Evolutionary conservation across 73 alveolate species (phyloP).

Genomic region (Durusdinium trenchii): DNA sequence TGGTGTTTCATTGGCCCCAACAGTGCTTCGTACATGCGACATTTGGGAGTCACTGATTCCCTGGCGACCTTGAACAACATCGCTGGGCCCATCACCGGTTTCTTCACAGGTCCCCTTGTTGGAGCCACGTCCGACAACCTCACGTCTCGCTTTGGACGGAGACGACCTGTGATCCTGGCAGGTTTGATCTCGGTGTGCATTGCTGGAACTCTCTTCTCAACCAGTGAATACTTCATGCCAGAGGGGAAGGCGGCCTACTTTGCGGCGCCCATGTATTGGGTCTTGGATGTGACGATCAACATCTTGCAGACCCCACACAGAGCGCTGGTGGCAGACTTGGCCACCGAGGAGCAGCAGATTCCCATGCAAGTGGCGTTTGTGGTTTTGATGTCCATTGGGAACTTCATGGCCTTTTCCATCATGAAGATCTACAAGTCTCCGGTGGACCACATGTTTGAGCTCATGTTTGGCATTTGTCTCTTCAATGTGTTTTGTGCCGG

Average conservation of each 20-base stretch:
- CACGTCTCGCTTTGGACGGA: conserved; percentile 68
- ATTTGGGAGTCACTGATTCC: conserved; percentile 41
- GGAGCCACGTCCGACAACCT: conserved; percentile 69
- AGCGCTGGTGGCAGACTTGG: conserved; percentile 58
- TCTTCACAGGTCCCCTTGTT: conserved; percentile 60
- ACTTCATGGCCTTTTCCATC: conserved; percentile 66
- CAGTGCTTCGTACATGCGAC: conserved; percentile 74
- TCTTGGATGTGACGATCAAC: conserved; percentile 76
- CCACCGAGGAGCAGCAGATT: conserved; percentile 67
- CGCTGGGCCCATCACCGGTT: conserved; percentile 76
- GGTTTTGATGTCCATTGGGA: conserved; percentile 62
- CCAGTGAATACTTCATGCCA: neutral
- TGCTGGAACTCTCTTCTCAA: neutral
- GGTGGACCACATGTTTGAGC: conserved; percentile 78
- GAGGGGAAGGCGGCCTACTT: conserved; percentile 41
- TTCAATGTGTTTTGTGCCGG: conserved; percentile 31
- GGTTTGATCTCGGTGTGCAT: conserved; percentile 31
- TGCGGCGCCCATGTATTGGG: conserved; percentile 87
- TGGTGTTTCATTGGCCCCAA: conserved; percentile 87
- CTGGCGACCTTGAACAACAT: conserved; percentile 59
- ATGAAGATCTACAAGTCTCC: conserved; percentile 70
- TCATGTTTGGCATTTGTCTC: conserved; percentile 31
- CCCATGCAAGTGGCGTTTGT: conserved; percentile 81
- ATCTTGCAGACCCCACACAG: conserved; percentile 64
- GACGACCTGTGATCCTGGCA: conserved; percentile 74